Percentiles rank a stretch among this genome's conserved stretches.
Evolutionary conservation across 2,329 filamentous ascomycete species (phyloP).

Genomic region (Coleophoma eucalyptorum): DNA sequence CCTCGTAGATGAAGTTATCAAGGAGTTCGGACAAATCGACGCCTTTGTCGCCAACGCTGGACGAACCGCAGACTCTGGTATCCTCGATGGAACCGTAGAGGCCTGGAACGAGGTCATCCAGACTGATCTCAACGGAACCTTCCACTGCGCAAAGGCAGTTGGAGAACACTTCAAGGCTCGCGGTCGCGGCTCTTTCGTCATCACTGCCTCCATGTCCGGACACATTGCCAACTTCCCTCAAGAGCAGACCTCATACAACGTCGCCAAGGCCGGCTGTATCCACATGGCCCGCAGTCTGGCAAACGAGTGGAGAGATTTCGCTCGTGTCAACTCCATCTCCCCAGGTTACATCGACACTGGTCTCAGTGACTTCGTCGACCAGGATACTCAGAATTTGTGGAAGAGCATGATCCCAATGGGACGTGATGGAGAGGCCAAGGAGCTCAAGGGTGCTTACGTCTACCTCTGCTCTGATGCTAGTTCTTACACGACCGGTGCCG

Average conservation of each 20-base stretch:
- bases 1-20: conserved; percentile 53
- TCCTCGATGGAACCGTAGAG: conserved; percentile 64
- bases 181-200: conserved; percentile 60
- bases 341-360: conserved; percentile 68
- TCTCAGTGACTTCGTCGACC: conserved; percentile 59
- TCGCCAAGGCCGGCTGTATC: conserved; percentile 64
- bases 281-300: conserved; percentile 60
- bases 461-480: conserved; percentile 42
- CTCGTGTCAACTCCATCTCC: conserved; percentile 64
- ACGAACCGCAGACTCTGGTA: conserved; percentile 63
- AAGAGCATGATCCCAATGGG: conserved; percentile 56
- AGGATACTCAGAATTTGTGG: conserved; percentile 54
- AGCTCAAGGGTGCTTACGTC: conserved; percentile 55
- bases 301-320: conserved; percentile 68
- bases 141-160: conserved; percentile 65
- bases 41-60: conserved; percentile 69
- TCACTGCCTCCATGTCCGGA: conserved; percentile 60
- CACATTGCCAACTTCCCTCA: conserved; percentile 55
- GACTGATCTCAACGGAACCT: conserved; percentile 63
- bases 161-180: conserved; percentile 65
- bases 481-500: conserved; percentile 44
- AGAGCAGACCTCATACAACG: conserved; percentile 63
- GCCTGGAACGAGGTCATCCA: conserved; percentile 63
- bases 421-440: conserved; percentile 56
- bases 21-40: conserved; percentile 68